Evolutionary conservation across 768 basidiomycete genomes (phyloP).

Genomic region (Paxillus involutus): DNA sequence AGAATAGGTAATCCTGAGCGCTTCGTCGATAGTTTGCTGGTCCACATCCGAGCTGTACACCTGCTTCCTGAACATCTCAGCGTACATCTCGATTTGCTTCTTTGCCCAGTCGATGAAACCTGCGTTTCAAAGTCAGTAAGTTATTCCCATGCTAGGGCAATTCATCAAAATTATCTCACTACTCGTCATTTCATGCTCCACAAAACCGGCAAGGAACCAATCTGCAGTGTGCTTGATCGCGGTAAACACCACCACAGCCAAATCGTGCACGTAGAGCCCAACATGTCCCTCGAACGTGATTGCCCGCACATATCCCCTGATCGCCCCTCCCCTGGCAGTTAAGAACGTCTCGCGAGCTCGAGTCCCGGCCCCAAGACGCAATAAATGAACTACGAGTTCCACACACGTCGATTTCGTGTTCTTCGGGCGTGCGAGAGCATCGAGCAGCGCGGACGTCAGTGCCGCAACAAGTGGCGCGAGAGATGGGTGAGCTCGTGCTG

Average conservation of each 20-base stretch:
- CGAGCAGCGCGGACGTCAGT: conserved; percentile 67
- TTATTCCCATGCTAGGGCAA: not conserved
- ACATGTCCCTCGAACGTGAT: conserved; percentile 92
- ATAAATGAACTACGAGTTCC: conserved; percentile 67
- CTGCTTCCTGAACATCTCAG: conserved; percentile 84
- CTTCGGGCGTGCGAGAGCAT: conserved; percentile 70
- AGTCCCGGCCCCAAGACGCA: conserved; percentile 72
- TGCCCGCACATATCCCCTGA: conserved; percentile 75
- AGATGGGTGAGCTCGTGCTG: conserved; percentile 70
- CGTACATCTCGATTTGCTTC: conserved; percentile 78
- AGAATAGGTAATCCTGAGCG: conserved; percentile 68
- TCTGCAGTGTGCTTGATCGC: conserved; percentile 96
- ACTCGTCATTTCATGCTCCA: conserved; percentile 92
- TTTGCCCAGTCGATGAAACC: conserved; percentile 96
- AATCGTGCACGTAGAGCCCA: conserved; percentile 79
- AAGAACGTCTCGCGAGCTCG: conserved; percentile 85
- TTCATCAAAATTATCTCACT: conserved; percentile 48
- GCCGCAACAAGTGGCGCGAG: conserved; percentile 65
- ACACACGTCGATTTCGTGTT: conserved; percentile 79
- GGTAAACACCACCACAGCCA: conserved; percentile 89
- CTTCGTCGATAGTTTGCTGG: conserved; percentile 69
- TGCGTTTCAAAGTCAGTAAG: conserved; percentile 28
- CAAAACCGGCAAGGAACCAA: conserved; percentile 96
- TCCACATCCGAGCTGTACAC: conserved; percentile 86
- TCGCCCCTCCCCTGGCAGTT: conserved; percentile 69